These are phyloP conservation scores for Colletotrichum siamense DNA, from an alignment of 2,329 filamentous ascomycete species.

Conservation along the genomic window DNA sequence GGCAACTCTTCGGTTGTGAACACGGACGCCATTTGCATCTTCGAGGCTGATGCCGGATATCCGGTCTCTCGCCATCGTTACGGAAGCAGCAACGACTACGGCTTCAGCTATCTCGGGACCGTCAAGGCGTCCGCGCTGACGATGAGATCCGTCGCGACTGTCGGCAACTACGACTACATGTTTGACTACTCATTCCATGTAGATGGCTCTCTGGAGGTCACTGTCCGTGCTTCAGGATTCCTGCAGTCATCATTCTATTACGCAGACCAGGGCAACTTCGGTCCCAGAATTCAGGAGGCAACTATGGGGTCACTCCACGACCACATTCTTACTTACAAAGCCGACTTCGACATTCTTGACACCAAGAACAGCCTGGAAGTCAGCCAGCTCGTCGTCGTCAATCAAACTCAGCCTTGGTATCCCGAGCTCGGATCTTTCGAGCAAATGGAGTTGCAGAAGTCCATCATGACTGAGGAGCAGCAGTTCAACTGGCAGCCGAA, in stretches of 20 bases:
- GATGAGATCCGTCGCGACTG: conserved; percentile 28
- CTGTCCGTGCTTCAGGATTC: conserved; percentile 43
- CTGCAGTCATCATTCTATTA: conserved; percentile 39
- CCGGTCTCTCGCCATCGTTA: conserved; percentile 40
- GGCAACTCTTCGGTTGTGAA: conserved; percentile 33
- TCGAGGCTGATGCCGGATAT: conserved; percentile 40
- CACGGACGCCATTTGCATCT: conserved; percentile 42
- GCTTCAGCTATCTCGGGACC: conserved; percentile 34
- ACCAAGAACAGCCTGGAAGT: conserved; percentile 38
- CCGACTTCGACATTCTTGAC: conserved; percentile 43
- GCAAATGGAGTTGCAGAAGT: conserved; percentile 33
- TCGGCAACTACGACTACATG: conserved; percentile 50
- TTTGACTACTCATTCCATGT: conserved; percentile 40
- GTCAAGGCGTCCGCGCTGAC: conserved; percentile 35
- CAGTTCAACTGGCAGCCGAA: conserved; percentile 46
- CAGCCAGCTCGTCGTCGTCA: conserved; percentile 35
- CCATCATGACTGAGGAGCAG: conserved; percentile 28
- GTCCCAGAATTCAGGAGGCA: conserved; percentile 37
- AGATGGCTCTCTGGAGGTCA: conserved; percentile 42
- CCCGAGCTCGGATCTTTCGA: conserved; percentile 39
- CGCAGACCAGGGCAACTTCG: conserved; percentile 36
- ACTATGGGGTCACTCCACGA: conserved; percentile 41
- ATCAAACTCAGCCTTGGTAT: conserved; percentile 39
- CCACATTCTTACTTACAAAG: conserved; percentile 44
- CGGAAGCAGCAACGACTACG: conserved; percentile 27